phyloP scores from a whole-genome alignment of 2,329 filamentous ascomycete species.

The Penicillium sp. region DNA sequence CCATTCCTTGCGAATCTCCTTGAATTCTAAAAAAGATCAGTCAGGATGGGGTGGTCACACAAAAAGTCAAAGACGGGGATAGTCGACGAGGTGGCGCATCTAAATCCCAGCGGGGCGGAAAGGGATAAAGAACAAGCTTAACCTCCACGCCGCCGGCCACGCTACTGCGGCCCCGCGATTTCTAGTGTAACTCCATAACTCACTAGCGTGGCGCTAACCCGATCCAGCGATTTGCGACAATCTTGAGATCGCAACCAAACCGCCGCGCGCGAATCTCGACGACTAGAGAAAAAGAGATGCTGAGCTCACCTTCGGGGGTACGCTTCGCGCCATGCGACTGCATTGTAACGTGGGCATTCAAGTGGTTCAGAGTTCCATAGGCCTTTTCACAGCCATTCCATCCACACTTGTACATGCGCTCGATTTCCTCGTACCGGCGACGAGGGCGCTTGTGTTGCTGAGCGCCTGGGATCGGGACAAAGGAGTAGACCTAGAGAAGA shows the following conservation, averaged over 20 bases:
- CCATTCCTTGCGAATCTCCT: slow-evolving; percentile 98
- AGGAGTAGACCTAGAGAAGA: slow-evolving; percentile 75
- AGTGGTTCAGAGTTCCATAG: slow-evolving; percentile 92
- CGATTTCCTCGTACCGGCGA: slow-evolving; percentile 93
- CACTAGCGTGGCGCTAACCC: slow-evolving; percentile 42
- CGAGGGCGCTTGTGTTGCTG: slow-evolving; percentile 96
- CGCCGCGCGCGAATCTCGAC: neutral
- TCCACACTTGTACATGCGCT: slow-evolving; percentile 99
- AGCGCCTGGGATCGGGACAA: slow-evolving; percentile 92
- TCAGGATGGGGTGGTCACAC: slow-evolving; percentile 4
- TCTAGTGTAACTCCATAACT: slow-evolving; percentile 39
- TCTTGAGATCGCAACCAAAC: slow-evolving; percentile 16
- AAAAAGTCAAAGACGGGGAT: slow-evolving; percentile 3
- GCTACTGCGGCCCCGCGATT: slow-evolving; percentile 52
- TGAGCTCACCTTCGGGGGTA: slow-evolving; percentile 85
- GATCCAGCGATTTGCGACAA: slow-evolving; percentile 36
- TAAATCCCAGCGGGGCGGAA: slow-evolving; percentile 10
- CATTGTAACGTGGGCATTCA: slow-evolving; percentile 99
- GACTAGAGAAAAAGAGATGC: slow-evolving; percentile 6
- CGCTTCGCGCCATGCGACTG: slow-evolving; percentile 92
- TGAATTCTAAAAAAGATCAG: slow-evolving; percentile 66
- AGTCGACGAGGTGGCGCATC: neutral
- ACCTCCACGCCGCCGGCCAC: slow-evolving; percentile 42
- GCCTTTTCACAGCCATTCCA: slow-evolving; percentile 99
- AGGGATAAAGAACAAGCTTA: slow-evolving; percentile 23